Conservation (phyloP, 78 protist genomes). For the slime mould (Dictyostelium discoideum) region dicty_2.7 NC_007088.5:7445501-7446000, state of each 20-base stretch:
- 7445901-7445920: conserved; percentile 24
- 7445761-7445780: conserved; percentile 9
- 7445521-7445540: conserved; percentile 66
- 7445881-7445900: background rate
- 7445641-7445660: no score
- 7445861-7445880: background rate
- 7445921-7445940: background rate
- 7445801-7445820: background rate
- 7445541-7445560: conserved; percentile 49
- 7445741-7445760: conserved; percentile 33
- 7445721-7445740: background rate
- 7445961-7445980: conserved; percentile 10
- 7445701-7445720: conserved; percentile 1
- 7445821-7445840: background rate
- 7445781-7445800: background rate
- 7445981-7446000: conserved; percentile 21
- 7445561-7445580: conserved; percentile 57
- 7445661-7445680: background rate
- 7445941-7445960: background rate
- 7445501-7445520: conserved; percentile 25
- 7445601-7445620: conserved; percentile 20
- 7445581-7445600: conserved; percentile 61
- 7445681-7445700: background rate
- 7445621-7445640: background rate
- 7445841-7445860: no score